Evolutionary conservation across 768 basidiomycete genomes (phyloP), one percentile per base, ranked within the genome.

Genomic region (Megacollybia marginata): DNA sequence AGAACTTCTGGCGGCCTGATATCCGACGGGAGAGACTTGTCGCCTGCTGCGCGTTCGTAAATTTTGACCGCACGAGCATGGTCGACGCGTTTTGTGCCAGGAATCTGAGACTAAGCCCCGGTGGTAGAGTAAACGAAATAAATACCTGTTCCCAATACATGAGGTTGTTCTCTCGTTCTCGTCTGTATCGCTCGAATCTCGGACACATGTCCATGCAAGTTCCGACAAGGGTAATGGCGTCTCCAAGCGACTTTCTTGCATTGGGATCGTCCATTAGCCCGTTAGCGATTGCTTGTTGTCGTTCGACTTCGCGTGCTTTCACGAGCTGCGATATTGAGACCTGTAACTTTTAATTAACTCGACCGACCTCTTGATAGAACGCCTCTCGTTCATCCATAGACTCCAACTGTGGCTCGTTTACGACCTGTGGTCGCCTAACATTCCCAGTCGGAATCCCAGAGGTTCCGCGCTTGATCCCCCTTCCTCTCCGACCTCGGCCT

Each of bases 181-280:
- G 77, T 55, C 92, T 77, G 63, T 95, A 93, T 23, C 89, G 77
- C 65, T 98, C 95, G 59, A 91, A 96, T 38, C 87, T 80, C 2
- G 94, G 93, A 62, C 94, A 97, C 92, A 97, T 96, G 52, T 89
- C 85, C 69, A 75, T 68, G 60, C 95, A 98, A 1, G 92, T 94
- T 19, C 94, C 94, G 12, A 89, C 80, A 62, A 97, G 85, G n/a
- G 85, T 85, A 49, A 94, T 92, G 15, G 94, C 93, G 55, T 95
- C 85, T 56, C 89, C 89, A 2, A 96, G 74, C 12, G 85, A 76
- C 60, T 86, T 85, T 2, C 86, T 82, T 9, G 84, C 83, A 38
- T 76, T 60, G 0, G 92, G 93, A 60, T 92, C 91, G 54, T 90
- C 87, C 79, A 96, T 92, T 59, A 88, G 83, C 6, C 92, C 91